Conservation (phyloP, 2,329 filamentous ascomycete genomes). For the Aspergillus caelatus region DNA sequence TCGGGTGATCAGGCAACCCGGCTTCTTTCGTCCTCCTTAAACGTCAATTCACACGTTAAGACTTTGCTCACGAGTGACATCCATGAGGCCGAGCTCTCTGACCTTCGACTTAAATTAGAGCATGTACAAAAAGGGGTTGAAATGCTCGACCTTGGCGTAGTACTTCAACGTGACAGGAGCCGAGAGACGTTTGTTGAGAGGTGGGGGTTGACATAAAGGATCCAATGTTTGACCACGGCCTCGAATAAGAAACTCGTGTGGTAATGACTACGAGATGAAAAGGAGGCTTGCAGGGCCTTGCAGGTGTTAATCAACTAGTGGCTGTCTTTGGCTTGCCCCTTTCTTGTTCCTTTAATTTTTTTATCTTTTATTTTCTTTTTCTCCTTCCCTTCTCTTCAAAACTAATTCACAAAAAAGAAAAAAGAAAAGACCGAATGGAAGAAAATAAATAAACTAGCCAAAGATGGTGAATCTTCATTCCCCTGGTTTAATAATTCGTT, state of each 20-base stretch:
- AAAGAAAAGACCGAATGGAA: too few species aligned
- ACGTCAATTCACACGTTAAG: conserved; percentile 31
- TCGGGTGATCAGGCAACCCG: conserved; percentile 36
- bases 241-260: neutral
- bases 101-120: conserved; percentile 35
- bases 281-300: neutral
- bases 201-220: conserved; percentile 25
- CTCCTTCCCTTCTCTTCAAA: neutral
- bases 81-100: conserved; percentile 30
- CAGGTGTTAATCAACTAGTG: neutral
- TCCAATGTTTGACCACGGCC: neutral
- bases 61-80: conserved; percentile 30
- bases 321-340: neutral
- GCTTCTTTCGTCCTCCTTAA: conserved; percentile 35
- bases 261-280: neutral
- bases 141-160: conserved; percentile 35
- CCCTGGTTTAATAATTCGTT: too few species aligned
- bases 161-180: conserved; percentile 34
- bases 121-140: conserved; percentile 37
- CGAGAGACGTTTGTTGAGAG: conserved; percentile 36
- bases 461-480: too few species aligned
- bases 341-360: too few species aligned
- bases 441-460: too few species aligned
- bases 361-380: neutral
- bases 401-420: too few species aligned